Conservation (phyloP, 83 land plant genomes). For the Picea abies region DNA sequence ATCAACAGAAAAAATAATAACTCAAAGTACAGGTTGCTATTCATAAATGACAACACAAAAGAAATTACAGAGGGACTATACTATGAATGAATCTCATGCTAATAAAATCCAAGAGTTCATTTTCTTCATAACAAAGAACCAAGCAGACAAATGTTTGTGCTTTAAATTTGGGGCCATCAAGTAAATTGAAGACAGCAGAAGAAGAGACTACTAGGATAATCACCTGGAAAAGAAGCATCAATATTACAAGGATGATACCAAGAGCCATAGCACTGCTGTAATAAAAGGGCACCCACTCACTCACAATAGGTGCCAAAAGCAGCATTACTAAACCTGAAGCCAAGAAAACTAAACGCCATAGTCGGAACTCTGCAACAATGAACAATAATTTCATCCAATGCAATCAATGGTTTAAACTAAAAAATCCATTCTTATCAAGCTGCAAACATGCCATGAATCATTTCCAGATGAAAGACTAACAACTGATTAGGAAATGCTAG, state of each 20-base stretch:
- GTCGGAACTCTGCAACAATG: constrained; percentile 61
- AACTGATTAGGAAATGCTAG: not conserved
- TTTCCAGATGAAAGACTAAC: not conserved
- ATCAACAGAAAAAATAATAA: no score
- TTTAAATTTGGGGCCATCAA: no score
- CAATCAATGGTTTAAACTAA: not conserved
- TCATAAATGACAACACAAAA: no score
- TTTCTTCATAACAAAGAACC: no score
- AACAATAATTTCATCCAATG: not conserved
- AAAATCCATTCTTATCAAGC: not conserved
- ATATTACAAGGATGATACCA: constrained; percentile 72
- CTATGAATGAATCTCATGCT: no score
- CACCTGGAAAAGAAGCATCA: constrained; percentile 91
- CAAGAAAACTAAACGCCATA: constrained; percentile 71
- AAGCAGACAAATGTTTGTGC: no score
- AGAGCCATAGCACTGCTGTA: constrained; percentile 93
- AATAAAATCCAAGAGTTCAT: no score
- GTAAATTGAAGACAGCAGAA: not conserved
- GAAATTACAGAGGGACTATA: no score
- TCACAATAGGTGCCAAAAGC: constrained; percentile 83
- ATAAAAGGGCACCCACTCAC: constrained; percentile 94
- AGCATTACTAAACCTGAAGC: constrained; percentile 59
- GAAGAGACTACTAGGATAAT: not conserved
- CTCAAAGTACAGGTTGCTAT: no score
- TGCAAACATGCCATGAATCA: not conserved